These are phyloP conservation scores for Taphrina wiesneri DNA, from an alignment of 1,139 yeast species.

Conservation along the genomic window DNA sequence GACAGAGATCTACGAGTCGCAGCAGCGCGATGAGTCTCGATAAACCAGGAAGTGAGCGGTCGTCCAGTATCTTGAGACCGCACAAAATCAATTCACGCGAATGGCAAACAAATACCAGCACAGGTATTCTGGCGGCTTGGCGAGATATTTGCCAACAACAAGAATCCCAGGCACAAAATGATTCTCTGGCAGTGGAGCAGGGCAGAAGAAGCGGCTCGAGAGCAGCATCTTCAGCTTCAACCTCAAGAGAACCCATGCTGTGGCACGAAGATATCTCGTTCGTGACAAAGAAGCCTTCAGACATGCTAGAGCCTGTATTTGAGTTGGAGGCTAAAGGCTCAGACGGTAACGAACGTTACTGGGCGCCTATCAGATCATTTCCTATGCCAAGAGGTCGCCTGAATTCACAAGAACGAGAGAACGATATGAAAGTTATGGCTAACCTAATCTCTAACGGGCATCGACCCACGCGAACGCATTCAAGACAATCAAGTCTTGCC, in stretches of 20 bases:
- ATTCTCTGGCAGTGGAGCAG: neutral
- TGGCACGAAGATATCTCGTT: slow-evolving; percentile 24
- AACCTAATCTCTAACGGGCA: neutral
- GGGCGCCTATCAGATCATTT: slow-evolving; percentile 27
- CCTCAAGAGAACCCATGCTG: neutral
- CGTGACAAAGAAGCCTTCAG: neutral
- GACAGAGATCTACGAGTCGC: slow-evolving; percentile 3
- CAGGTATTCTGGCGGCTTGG: slow-evolving; percentile 37
- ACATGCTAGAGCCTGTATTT: neutral
- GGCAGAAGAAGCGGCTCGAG: neutral
- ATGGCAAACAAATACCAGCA: slow-evolving; percentile 32
- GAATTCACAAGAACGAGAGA: neutral
- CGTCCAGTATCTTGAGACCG: neutral
- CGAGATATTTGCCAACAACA: slow-evolving; percentile 30
- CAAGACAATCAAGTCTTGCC: slow-evolving; percentile 9
- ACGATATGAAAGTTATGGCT: neutral
- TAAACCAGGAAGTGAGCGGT: neutral
- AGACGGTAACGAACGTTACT: slow-evolving; percentile 11
- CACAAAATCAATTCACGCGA: slow-evolving; percentile 16
- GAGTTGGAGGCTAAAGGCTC: neutral
- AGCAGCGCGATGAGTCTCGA: neutral
- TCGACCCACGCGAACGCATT: neutral
- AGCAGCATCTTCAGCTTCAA: neutral
- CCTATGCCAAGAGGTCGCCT: slow-evolving; percentile 4
- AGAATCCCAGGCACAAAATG: neutral